phyloP scores from a whole-genome alignment of 2,329 filamentous ascomycete species.

The Fusarium setosum region DNA sequence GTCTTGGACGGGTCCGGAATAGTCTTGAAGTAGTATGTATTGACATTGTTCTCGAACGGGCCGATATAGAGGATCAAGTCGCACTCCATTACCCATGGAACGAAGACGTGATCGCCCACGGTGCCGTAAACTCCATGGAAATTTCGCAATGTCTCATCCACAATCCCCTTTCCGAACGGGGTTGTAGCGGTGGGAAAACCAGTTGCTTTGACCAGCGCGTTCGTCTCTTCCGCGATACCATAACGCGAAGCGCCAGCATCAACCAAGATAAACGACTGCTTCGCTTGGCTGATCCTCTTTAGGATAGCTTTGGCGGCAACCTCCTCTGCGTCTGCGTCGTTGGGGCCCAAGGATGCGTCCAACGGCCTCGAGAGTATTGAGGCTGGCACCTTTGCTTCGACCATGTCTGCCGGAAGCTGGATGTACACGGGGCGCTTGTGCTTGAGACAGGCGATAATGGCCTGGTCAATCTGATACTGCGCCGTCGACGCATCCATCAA shows the following conservation, averaged over 20 bases:
- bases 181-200: slow-evolving; percentile 60
- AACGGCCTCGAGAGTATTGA: neutral
- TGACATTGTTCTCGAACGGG: slow-evolving; percentile 2
- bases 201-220: slow-evolving; percentile 55
- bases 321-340: neutral
- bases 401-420: slow-evolving; percentile 9
- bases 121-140: slow-evolving; percentile 55
- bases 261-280: slow-evolving; percentile 61
- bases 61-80: slow-evolving; percentile 9
- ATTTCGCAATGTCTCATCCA: slow-evolving; percentile 59
- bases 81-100: neutral
- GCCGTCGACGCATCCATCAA: neutral
- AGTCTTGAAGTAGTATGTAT: slow-evolving; percentile 11
- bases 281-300: slow-evolving; percentile 54
- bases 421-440: slow-evolving; percentile 16
- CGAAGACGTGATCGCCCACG: neutral
- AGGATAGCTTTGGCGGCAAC: neutral
- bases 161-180: slow-evolving; percentile 60
- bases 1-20: neutral
- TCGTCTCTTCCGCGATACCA: slow-evolving; percentile 54
- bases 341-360: neutral
- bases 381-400: neutral
- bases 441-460: neutral
- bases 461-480: neutral
- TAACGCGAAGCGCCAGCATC: slow-evolving; percentile 61